Evolutionary conservation across 768 basidiomycete species (phyloP).

Genomic region (Auricularia heimuer): DNA sequence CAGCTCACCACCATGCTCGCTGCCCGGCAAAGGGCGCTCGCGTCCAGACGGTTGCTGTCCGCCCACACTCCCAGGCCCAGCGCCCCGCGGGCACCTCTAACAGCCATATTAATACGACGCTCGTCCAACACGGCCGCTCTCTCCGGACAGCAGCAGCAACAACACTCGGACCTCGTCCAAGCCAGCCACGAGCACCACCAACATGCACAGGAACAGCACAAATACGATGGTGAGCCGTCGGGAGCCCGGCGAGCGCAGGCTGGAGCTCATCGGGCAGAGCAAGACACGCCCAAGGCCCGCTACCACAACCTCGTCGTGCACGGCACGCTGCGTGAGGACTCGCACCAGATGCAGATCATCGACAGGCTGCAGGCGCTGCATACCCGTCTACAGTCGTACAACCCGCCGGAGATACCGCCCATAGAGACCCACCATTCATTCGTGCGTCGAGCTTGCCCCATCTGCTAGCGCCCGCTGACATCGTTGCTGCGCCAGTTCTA

Average conservation of each 20-base stretch:
- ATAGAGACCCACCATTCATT: constrained; percentile 22
- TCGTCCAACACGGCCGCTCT: background rate
- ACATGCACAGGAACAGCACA: background rate
- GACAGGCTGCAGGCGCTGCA: constrained; percentile 73
- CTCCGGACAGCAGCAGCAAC: background rate
- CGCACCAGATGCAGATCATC: constrained; percentile 78
- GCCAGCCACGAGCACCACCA: background rate
- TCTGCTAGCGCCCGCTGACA: constrained; percentile 6
- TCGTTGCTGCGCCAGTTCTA: constrained; percentile 21
- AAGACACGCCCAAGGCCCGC: constrained; percentile 12
- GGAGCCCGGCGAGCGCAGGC: background rate
- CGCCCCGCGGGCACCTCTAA: too few species aligned
- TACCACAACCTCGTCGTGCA: constrained; percentile 42
- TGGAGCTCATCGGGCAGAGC: background rate
- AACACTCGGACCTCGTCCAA: background rate
- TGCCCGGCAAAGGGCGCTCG: background rate
- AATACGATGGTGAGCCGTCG: background rate
- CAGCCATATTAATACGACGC: too few species aligned
- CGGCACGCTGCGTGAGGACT: constrained; percentile 59
- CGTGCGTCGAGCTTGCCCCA: constrained; percentile 17
- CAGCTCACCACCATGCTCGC: background rate
- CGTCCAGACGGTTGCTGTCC: background rate
- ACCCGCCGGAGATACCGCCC: constrained; percentile 54
- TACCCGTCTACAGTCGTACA: constrained; percentile 56
- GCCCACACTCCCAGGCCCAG: background rate